These are phyloP conservation scores for Crepidotus variabilis DNA, from an alignment of 768 basidiomycete genomes.

Conservation along the genomic window DNA sequence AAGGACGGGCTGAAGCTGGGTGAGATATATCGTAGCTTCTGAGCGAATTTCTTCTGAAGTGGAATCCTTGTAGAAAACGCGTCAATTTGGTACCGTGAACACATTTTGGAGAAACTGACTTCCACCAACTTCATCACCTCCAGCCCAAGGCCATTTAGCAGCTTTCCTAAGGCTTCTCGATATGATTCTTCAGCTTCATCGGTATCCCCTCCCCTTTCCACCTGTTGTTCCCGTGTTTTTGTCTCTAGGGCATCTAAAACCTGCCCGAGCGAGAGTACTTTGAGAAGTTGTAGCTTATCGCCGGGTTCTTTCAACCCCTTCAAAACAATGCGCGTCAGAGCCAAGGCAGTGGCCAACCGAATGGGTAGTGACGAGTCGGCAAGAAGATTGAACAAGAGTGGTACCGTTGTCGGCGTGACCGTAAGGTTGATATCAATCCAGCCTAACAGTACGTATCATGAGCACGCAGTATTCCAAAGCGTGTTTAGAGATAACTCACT, in stretches of 20 bases:
- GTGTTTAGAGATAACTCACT: conserved; percentile 53
- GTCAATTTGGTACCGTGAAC: conserved; percentile 5
- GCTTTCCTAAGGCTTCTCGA: conserved; percentile 81
- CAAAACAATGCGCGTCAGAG: conserved; percentile 77
- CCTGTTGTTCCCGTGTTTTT: conserved; percentile 66
- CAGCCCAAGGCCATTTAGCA: conserved; percentile 77
- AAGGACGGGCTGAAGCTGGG: conserved; percentile 73
- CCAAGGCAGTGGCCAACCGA: conserved; percentile 77
- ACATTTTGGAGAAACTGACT: conserved; percentile 35
- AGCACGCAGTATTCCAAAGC: not conserved
- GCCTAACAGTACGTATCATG: conserved; percentile 41
- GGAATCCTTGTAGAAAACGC: conserved; percentile 44
- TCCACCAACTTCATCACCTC: conserved; percentile 86
- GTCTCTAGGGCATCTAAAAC: conserved; percentile 79
- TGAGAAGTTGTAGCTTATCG: conserved; percentile 87
- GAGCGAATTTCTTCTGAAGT: conserved; percentile 53
- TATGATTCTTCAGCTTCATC: conserved; percentile 89
- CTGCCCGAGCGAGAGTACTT: conserved; percentile 81
- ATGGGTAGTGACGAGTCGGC: conserved; percentile 75
- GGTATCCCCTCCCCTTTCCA: conserved; percentile 60
- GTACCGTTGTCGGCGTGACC: conserved; percentile 85
- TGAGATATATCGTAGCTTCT: conserved; percentile 62
- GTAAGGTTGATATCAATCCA: conserved; percentile 99
- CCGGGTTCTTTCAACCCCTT: conserved; percentile 91
- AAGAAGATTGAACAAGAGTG: conserved; percentile 79